Evolutionary conservation across 495 filamentous ascomycete species (phyloP), one percentile per base, ranked within the genome.

Genomic region (Chaetomium cochliodes): DNA sequence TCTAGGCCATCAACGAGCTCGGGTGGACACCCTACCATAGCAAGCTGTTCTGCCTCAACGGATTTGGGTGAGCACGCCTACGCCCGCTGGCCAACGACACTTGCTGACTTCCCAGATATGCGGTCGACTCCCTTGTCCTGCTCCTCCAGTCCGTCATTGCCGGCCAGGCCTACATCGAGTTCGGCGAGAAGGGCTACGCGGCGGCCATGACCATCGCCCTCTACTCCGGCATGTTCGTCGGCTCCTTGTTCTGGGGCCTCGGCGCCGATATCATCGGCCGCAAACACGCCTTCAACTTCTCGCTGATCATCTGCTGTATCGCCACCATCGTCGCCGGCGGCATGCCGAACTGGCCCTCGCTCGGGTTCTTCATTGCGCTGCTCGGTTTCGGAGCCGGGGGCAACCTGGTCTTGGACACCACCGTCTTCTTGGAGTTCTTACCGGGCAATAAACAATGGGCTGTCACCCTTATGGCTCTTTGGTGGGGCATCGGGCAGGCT

Each of bases 181-280:
- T 89, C 65, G 77, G 83, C 16, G 75, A 83, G 9, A 58, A 72
- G 0, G 79, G 79, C 11, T 88, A 82, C 63, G 60, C 62, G 13
- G 80, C 82, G 41, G 87, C 78, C 5, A 75, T 89, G 65, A 88
- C 84, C 3, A 82, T 89, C 60, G 84, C 87, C 15, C 81, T 82
- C 0, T 89, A 90, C 65, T 82, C 89, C 55, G 90, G 91, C 2
- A 82, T 96, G 59, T 76, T 92, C 1, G 67, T 86, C 3, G 91
- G 90, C 0, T 90, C 91, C 0, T 73, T 91, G 3, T 91, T 92
- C 71, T 93, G 90, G 91, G 91, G 91, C 0, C 83, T 93, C 52
- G 85, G 88, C 47, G 90, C 88, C 47, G 89, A 90, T 69, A 76
- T 89, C 78, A 77, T 85, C 69, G 91, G 91, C 23, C 84, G 91